Percentiles rank a stretch among this genome's conserved stretches.
phyloP scores from a whole-genome alignment of 139 green algal genomes.

The Chlamydomonas eustigma region DNA sequence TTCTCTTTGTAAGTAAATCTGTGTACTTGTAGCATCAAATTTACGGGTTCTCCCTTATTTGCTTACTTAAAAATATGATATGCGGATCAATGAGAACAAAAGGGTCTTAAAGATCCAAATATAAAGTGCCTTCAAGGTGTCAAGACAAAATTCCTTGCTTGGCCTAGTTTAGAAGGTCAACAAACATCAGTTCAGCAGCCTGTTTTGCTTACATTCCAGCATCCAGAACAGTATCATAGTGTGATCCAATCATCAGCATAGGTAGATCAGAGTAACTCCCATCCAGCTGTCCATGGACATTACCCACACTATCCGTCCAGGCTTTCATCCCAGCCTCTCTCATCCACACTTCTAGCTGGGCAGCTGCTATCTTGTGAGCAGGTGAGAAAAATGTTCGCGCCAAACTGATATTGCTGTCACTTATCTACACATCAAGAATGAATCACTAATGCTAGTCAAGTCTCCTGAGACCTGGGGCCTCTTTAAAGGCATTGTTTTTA shows the following conservation, averaged over 20 bases:
- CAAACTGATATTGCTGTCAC: conserved; percentile 51
- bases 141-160: not conserved
- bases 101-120: not conserved
- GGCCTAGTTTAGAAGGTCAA: not conserved
- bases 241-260: conserved; percentile 72
- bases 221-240: conserved; percentile 93
- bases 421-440: conserved; percentile 27
- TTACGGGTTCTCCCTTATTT: too few species aligned
- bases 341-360: conserved; percentile 57
- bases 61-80: not conserved
- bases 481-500: not conserved
- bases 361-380: conserved; percentile 51
- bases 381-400: conserved; percentile 65
- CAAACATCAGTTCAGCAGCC: not conserved
- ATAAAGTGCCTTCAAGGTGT: not conserved
- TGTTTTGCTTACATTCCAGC: conserved; percentile 58
- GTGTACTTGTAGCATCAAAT: too few species aligned
- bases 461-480: not conserved
- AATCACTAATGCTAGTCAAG: not conserved
- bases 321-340: conserved; percentile 63
- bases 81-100: not conserved
- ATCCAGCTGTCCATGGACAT: conserved; percentile 69
- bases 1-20: not conserved
- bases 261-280: conserved; percentile 20
- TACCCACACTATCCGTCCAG: conserved; percentile 72